A percentile compares a stretch with the other conserved stretches of the same genome.
phyloP scores from a whole-genome alignment of 179 eudicot species.

The Vitellaria paradoxa region DNA sequence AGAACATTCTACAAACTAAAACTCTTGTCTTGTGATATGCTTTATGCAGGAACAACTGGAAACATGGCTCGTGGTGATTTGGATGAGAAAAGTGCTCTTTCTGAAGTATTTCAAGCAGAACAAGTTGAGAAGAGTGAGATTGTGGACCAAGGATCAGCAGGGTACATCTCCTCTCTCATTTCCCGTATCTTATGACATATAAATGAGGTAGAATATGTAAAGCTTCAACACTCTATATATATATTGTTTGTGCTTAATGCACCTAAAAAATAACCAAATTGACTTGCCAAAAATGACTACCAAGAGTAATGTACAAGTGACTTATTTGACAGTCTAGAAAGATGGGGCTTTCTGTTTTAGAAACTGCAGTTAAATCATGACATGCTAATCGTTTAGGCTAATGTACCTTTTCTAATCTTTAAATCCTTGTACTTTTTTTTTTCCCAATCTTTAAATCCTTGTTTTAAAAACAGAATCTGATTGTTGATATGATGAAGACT shows the following conservation, averaged over 20 bases:
- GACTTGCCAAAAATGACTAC: not conserved
- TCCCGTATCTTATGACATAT: not conserved
- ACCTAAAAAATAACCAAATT: not conserved
- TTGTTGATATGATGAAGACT: too few species aligned
- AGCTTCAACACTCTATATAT: not conserved
- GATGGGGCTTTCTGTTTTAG: not conserved
- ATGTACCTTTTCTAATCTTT: too few species aligned
- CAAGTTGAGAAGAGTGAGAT: slow-evolving; percentile 33
- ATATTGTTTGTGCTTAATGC: too few species aligned
- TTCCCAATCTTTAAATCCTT: too few species aligned
- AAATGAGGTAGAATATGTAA: not conserved
- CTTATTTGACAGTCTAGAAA: not conserved
- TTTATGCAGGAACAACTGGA: slow-evolving; percentile 32
- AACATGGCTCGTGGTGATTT: slow-evolving; percentile 25
- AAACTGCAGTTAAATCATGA: not conserved
- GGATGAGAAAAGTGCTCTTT: slow-evolving; percentile 36
- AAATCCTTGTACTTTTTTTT: too few species aligned
- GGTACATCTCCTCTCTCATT: slow-evolving; percentile 35
- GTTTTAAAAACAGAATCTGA: too few species aligned
- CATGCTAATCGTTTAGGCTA: too few species aligned
- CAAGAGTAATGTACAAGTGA: not conserved
- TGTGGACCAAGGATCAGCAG: slow-evolving; percentile 34
- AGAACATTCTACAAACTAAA: not conserved
- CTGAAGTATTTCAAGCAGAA: slow-evolving; percentile 49
- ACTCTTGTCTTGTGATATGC: not conserved